These are phyloP conservation scores for Epichloe gansuensis DNA, from an alignment of 2,329 filamentous ascomycete species.

Conservation along the genomic window DNA sequence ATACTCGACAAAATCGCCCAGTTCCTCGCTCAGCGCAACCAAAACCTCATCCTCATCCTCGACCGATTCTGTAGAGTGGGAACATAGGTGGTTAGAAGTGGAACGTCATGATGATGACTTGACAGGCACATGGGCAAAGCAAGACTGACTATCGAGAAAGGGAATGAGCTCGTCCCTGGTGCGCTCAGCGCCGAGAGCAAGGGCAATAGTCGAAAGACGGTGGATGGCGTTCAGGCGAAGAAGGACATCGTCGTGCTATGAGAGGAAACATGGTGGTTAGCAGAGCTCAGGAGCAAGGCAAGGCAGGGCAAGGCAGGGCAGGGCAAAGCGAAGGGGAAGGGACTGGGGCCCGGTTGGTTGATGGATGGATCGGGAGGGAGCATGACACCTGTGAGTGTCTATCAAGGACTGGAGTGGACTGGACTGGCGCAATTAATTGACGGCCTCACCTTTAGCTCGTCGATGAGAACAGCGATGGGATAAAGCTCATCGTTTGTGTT, in stretches of 20 bases:
- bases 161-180: constrained; percentile 98
- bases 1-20: constrained; percentile 94
- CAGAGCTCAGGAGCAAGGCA: constrained; percentile 7
- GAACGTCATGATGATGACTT: constrained; percentile 8
- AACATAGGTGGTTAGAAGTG: neutral
- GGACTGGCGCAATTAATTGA: constrained; percentile 1
- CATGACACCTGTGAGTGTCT: neutral
- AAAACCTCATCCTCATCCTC: constrained; percentile 98
- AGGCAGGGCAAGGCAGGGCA: neutral
- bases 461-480: constrained; percentile 97
- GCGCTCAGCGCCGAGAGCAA: constrained; percentile 88
- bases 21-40: constrained; percentile 90
- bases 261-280: constrained; percentile 13
- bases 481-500: constrained; percentile 97
- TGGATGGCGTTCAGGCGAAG: constrained; percentile 97
- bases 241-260: constrained; percentile 92
- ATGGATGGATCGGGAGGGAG: constrained; percentile 6
- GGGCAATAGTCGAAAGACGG: constrained; percentile 92
- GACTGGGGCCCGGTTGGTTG: constrained; percentile 1
- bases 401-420: neutral
- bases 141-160: constrained; percentile 82
- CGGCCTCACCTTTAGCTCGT: constrained; percentile 83
- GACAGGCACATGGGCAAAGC: constrained; percentile 3
- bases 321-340: constrained; percentile 4
- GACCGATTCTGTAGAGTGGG: constrained; percentile 65